Evolutionary conservation across 371 early-diverging fungal species (phyloP).

Genomic region (Lichtheimia ornata): DNA sequence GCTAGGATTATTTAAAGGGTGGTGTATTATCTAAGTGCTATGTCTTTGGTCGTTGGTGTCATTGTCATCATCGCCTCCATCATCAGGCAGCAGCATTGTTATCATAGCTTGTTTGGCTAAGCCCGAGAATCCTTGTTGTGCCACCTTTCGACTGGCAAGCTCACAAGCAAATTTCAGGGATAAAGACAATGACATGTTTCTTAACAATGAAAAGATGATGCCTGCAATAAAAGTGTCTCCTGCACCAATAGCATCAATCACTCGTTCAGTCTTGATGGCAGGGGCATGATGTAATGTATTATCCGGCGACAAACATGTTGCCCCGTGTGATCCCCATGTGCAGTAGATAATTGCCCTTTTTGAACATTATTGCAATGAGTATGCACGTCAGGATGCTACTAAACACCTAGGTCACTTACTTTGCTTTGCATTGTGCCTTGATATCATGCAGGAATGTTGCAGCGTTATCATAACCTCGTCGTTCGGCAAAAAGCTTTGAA

Average conservation of each 20-base stretch:
- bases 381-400: not conserved
- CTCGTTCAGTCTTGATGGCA: constrained; percentile 37
- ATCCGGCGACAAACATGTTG: constrained; percentile 45
- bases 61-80: too few species aligned
- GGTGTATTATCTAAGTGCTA: too few species aligned
- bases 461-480: constrained; percentile 48
- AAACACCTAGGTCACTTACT: constrained; percentile 27
- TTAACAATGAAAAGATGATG: constrained; percentile 38
- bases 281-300: constrained; percentile 39
- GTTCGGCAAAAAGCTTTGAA: constrained; percentile 66
- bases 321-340: constrained; percentile 64
- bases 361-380: not conserved
- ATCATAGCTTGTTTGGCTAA: constrained; percentile 10
- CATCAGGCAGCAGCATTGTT: too few species aligned
- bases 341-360: constrained; percentile 54
- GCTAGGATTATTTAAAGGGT: too few species aligned
- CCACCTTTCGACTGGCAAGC: constrained; percentile 65
- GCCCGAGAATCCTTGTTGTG: constrained; percentile 61
- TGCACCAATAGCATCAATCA: constrained; percentile 67
- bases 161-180: constrained; percentile 52
- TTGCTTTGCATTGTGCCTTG: constrained; percentile 43
- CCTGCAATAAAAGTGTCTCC: constrained; percentile 77
- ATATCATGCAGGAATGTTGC: constrained; percentile 45
- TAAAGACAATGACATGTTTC: constrained; percentile 6
- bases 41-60: too few species aligned